Base-by-base conservation (phyloP, 192 early-diverging fungal species). In the Phycomyces blakesleeanus region DNA sequence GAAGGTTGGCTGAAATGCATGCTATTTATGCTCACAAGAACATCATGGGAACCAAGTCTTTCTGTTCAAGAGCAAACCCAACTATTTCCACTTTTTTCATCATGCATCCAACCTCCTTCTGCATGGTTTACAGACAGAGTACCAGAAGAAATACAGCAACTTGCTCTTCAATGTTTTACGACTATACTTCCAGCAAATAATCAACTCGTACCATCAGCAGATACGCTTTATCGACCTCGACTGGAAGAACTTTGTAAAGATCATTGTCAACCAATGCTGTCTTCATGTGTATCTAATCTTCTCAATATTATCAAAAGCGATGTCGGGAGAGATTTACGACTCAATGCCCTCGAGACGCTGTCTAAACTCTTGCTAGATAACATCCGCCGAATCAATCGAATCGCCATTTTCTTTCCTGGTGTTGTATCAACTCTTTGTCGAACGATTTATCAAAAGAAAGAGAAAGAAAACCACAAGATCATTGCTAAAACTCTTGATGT, bases 401-500 rank as follows among this genome's bases (percentile, higher is more conserved):
- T 77, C 2, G 68, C 78, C 14, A 25, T 57, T 5, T 53, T 66
- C 16, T 55, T 77, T 25, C 75, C 78, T n/a, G 75, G 78, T 18
- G 37, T 75, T 7, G 27, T 64, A 14, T 77, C 75, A 4, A 59
- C 38, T 3, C 42, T 80, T 15, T 38, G 68, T 8, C 60, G 64
- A 25, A 68, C 66, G 22, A 34, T 80, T 20, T 49, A 63, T 12
- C 60, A 64, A 53, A 65, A 69, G 16, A 47, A 66, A 49, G 60
- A 67, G 5, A 76, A 76, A 25, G 78, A 80, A 47, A 67, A 77
- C 29, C 78, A 77, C 38, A 58, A 60, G 8, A 51, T 80, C 3
- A 60, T 77, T 11, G 57, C 53, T 9, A 44, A 24, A 20, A 50
- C 63, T 3, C 25, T 80, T 27, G 61, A 68, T 41, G 37, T 70